A percentile compares a stretch with the other conserved stretches of the same genome.
These are phyloP conservation scores for Dactylellina leptospora DNA, from an alignment of 2,329 filamentous ascomycete species.

Conservation along the genomic window DNA sequence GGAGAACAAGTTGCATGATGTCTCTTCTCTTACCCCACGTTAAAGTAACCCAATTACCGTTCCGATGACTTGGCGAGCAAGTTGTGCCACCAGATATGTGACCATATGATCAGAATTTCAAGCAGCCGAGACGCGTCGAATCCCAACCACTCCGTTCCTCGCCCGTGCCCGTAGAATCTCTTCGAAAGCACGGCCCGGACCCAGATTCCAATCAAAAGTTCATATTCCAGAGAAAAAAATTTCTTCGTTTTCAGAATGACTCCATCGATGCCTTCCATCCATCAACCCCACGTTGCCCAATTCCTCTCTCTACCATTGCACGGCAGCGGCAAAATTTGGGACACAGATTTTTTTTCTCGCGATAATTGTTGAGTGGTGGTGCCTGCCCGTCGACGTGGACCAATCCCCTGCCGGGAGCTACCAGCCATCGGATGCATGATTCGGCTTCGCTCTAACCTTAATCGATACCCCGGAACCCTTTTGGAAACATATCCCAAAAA, in stretches of 20 bases:
- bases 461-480: conserved; percentile 48
- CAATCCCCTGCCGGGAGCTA: conserved; percentile 43
- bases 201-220: neutral
- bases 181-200: too few relatives aligned
- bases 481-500: conserved; percentile 19
- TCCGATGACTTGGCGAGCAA: conserved; percentile 11
- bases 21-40: neutral
- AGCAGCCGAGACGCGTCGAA: neutral
- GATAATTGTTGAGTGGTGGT: conserved; percentile 15
- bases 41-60: neutral
- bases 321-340: neutral
- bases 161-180: too few relatives aligned
- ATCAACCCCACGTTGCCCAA: conserved; percentile 13
- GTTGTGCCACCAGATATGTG: neutral
- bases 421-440: conserved; percentile 34
- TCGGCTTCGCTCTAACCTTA: conserved; percentile 50
- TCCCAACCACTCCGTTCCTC: too few relatives aligned
- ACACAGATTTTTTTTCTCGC: neutral
- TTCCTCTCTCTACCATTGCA: neutral
- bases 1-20: too few relatives aligned
- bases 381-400: conserved; percentile 48
- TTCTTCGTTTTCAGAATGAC: neutral
- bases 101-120: neutral
- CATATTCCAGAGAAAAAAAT: neutral
- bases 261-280: conserved; percentile 34